Conservation (phyloP, 2,329 filamentous ascomycete genomes). For the Bipolaris victoriae region DNA sequence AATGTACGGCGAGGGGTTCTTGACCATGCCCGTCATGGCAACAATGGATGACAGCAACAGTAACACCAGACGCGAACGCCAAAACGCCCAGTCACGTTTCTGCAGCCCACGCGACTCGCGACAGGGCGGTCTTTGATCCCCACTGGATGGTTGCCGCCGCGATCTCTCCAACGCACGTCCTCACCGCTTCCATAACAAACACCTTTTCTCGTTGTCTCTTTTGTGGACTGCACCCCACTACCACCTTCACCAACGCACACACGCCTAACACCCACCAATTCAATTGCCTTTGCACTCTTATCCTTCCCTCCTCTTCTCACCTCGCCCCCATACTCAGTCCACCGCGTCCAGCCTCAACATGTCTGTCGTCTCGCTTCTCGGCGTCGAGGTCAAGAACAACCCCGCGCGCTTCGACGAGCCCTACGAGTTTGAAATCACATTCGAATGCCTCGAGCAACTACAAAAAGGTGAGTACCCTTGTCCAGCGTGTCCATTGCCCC, state of each 20-base stretch:
- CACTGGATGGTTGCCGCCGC: constrained; percentile 27
- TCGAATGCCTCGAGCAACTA: constrained; percentile 92
- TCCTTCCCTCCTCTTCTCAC: constrained; percentile 1
- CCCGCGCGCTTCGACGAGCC: constrained; percentile 90
- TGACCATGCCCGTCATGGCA: neutral
- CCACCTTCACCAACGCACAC: neutral
- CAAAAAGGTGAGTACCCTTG: constrained; percentile 74
- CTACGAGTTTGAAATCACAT: constrained; percentile 98
- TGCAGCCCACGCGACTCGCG: constrained; percentile 13
- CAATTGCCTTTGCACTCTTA: neutral
- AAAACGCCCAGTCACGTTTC: constrained; percentile 28
- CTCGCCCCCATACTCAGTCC: neutral
- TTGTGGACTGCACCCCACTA: constrained; percentile 8
- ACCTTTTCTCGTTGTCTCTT: constrained; percentile 19
- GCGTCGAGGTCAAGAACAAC: constrained; percentile 96
- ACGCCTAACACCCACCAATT: constrained; percentile 4
- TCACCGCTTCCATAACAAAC: constrained; percentile 31
- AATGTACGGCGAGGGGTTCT: neutral
- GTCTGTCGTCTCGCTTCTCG: constrained; percentile 95
- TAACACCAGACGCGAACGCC: constrained; percentile 20
- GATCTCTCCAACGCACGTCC: constrained; percentile 31
- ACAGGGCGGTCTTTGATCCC: constrained; percentile 8
- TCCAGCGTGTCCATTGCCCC: neutral
- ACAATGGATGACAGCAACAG: neutral
- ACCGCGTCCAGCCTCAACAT: constrained; percentile 59